Base-by-base conservation (phyloP, 257 asterid species). In the Echites panduratus region DNA sequence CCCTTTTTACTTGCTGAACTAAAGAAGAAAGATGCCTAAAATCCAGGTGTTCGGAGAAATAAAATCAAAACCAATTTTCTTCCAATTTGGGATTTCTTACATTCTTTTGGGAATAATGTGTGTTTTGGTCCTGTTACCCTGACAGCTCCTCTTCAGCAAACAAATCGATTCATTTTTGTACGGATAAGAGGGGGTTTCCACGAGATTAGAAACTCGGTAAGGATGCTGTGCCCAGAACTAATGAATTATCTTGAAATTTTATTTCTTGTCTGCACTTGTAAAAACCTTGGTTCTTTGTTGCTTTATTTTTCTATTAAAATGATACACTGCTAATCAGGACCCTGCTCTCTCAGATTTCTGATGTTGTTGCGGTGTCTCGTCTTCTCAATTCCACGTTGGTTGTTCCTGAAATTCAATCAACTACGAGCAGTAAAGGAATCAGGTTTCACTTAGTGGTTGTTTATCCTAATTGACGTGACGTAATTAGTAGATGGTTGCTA, bases 351-450 rank as follows among this genome's bases (percentile, higher is more conserved):
- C 84, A 95, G 99, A 95, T 95, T 70, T 88, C 90, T 77, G 99
- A 92, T 85, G 95, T 87, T 53, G 99, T 95, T 76, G 96, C 85
- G 68, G 87, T 92, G 70, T 85, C 97, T 62, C 93, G 99, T 56
- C 90, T 95, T 81, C 95, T 95, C 54, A 95, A 95, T 79, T 98
- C 96, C 56, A 90, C 99, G 0, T 77, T 95, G 32, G 99, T 95
- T 71, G 83, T 95, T 77, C 99, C 99, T 2, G 97, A 90, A 87
- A 79, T 95, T 78, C 99, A 95, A 79, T 90, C 99, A 79, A 95
- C 99, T 24, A 95, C 97, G 67, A 92, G 97, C 80, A 92, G 96
- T 85, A 95, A 95, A 65, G 99, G 99, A 70, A 90, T 92, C 85
- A 95, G 98, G 98, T 92, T 75, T 58, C 43, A 17, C 41, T 45